Base-by-base conservation (phyloP, 148 eudicot genomes). In the Simmondsia chinensis region DNA sequence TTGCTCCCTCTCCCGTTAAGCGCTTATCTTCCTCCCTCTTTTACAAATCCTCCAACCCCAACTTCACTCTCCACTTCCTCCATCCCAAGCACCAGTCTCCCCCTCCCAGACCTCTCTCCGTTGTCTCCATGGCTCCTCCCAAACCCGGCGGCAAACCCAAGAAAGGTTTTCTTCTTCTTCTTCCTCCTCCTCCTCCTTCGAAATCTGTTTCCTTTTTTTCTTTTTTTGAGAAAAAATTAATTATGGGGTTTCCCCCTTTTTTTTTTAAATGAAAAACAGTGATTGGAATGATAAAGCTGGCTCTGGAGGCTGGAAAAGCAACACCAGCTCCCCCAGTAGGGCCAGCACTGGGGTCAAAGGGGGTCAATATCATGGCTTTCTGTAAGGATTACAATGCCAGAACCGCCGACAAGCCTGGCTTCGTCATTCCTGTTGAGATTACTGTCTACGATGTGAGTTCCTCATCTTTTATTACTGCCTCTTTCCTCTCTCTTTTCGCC, bases 291-390 rank as follows among this genome's bases (percentile, higher is more conserved):
- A 76, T 91, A 27, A 86, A 91, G 82, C 74, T 91, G 36, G 95
- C 95, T 7, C 66, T 91, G 37, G 99, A 91, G 46, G 99, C 99
- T 2, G 99, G 99, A 33, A 91, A 86, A 52, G 99, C 95, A 2
- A 85, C 99, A 11, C 95, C 99, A 0, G 95, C 95, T 0, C 99
- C 99, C 5, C 99, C 95, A 0, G 99, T 91, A 1, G 99, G 99
- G 5, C 99, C 99, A 0, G 99, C 99, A 1, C 68, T 91, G 21
- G 99, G 99, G 54, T 80, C 99, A 0, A 91, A 91, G 67, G 99
- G 99, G 36, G 95, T 85, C 13, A 91, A 91, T 50, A 91, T 91
- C 11, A 77, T 83, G 77, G 80, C 84, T 3, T 91, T 91, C 46
- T 91, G 95, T 52, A 91, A 91, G 70, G 99, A 91, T 50, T 91